Evolutionary conservation across 305 asterid genomes (phyloP).

Genomic region (Fraxinus sp.): DNA sequence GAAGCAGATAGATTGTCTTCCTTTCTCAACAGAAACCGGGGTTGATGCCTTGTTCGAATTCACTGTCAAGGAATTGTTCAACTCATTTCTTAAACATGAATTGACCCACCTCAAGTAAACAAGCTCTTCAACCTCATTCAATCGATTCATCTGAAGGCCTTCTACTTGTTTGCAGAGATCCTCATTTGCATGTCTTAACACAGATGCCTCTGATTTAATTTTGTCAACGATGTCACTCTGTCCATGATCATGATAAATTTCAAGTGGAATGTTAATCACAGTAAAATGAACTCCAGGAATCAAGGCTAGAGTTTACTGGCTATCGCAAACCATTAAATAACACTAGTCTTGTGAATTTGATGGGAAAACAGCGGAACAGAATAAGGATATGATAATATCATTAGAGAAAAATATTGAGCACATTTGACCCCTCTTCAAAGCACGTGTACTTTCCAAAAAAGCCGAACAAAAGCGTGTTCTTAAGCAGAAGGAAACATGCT

Average conservation of each 20-base stretch:
- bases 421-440: background rate
- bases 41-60: slow-evolving; percentile 40
- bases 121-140: slow-evolving; percentile 94
- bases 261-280: slow-evolving; percentile 2
- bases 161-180: slow-evolving; percentile 92
- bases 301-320: background rate
- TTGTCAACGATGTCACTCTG: slow-evolving; percentile 60
- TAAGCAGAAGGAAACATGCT: background rate
- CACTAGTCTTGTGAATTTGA: background rate
- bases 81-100: slow-evolving; percentile 74
- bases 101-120: slow-evolving; percentile 89
- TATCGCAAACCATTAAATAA: background rate
- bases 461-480: background rate
- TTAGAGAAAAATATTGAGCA: background rate
- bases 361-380: background rate
- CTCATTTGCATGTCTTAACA: slow-evolving; percentile 67
- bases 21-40: slow-evolving; percentile 43
- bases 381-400: background rate
- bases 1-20: slow-evolving; percentile 56
- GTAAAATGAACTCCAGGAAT: slow-evolving; percentile 4
- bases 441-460: background rate
- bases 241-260: slow-evolving; percentile 21
- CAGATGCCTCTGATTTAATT: slow-evolving; percentile 73
- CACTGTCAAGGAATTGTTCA: slow-evolving; percentile 46
- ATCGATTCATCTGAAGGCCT: slow-evolving; percentile 79